Base-by-base conservation (phyloP, 108 stramenopile genomes). In the Schizochytrium sp. region DNA sequence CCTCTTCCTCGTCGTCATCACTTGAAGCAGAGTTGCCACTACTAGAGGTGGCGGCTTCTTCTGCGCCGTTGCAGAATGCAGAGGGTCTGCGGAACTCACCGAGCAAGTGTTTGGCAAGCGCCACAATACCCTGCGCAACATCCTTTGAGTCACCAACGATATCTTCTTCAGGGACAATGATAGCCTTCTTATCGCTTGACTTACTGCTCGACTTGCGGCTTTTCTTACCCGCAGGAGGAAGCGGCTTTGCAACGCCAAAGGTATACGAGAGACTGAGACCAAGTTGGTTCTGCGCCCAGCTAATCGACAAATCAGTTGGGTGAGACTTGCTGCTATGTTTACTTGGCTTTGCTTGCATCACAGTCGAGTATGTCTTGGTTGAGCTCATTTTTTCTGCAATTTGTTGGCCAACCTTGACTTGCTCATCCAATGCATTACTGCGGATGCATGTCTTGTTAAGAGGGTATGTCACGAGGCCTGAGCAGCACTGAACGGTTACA, bases 201-300 rank as follows among this genome's bases (percentile, higher is more conserved):
- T 83, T 83, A 53, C 50, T 60, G 59, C 17, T 8, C 10, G n/a
- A 55, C 28, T 83, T 83, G 28, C 40, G 49, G 50, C n/a, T 38
- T 53, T 83, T 83, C 38, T 55, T 83, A n/a, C 50, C 47, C 10
- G 76, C 17, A 40, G 47, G 50, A 2, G 76, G 76, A n/a, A 55
- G 53, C 12, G 76, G 50, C 53, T 83, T 49, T n/a, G 76, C 76
- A 10, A 55, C 76, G 53, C 50, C 38, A n/a, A 83, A 12, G 28
- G 76, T 83, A 53, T 83, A 83, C 53, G 76, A 49, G 15, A 83
- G 76, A 40, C 53, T 83, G 50, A 83, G 12, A 5, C 76, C 76
- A 42, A 83, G 76, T 53, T 49, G 49, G 76, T 83, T 83, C 55
- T 83, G 76, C 15, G 76, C 76, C 76, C 76, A 83, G 76, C 53